Base-by-base conservation (phyloP, 257 asterid species). In the Nicotiana obtusifolia region DNA sequence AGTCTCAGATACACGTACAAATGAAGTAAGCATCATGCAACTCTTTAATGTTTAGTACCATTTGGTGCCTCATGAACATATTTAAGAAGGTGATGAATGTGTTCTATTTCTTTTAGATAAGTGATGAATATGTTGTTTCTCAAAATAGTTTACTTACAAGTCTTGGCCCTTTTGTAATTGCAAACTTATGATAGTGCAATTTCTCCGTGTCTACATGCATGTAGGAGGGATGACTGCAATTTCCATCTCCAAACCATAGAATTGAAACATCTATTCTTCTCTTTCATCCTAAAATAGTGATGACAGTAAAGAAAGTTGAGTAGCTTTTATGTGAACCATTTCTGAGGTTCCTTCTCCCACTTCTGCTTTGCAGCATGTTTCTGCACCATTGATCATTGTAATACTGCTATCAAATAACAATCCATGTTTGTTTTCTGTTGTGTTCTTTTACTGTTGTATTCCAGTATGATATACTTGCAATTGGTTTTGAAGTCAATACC, bases 1-100 rank as follows among this genome's bases (percentile, higher is more conserved):
- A 78, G 98, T 93, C 84, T 91, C 95, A 75, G 97, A 92, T 83
- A 87, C 97, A 24, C 97, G 98, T 57, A 94, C 98, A 82, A 93
- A 96, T 92, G 99, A 96, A 92, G 99, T 96, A 96, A 94, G 88
- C 24, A 44, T 41, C 79, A 47, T 26, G 5, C 61, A 90, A 86
- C 41, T 73, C 24, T 2, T 22, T 73, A 15, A 15, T 24, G 22
- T 73, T 44, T 56, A 41, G 49, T 71, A 73, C 26, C 61, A 47
- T 47, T 73, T 73, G 14, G 22, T 24, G 59, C 78, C 30, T 71
- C 78, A 6, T 71, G 56, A 68, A 71, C 59, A 37, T 68, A 37
- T 24, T 68, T 22, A 53, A 16, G 44, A 37, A 35, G 77, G 78
- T 44, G 78, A 71, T 6, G 22, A 6, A 71, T 41, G 35, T 7